These are phyloP conservation scores for Penicillium sp. DNA, from an alignment of 2,329 filamentous ascomycete genomes.

Conservation along the genomic window DNA sequence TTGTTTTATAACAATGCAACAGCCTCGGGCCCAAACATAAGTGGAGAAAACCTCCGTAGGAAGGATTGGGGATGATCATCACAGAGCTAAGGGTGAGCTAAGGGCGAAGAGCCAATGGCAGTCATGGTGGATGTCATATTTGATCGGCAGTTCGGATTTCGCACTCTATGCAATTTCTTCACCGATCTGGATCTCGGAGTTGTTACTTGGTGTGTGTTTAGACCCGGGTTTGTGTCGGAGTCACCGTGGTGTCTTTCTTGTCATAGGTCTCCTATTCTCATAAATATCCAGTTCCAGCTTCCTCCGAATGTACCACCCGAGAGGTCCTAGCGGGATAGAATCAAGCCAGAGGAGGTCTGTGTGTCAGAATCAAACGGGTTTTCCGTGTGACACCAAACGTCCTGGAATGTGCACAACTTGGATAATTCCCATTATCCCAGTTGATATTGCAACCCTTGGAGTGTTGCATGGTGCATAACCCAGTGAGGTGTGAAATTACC, in stretches of 20 bases:
- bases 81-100: neutral
- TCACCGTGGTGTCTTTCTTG: neutral
- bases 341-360: neutral
- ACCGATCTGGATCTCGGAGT: conserved; percentile 6
- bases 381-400: no score
- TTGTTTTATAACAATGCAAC: conserved; percentile 3
- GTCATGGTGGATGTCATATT: neutral
- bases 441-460: no score
- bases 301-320: neutral
- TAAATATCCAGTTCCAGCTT: neutral
- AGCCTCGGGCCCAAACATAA: neutral
- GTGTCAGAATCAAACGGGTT: neutral
- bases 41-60: neutral
- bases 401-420: no score
- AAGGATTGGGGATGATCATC: conserved; percentile 2
- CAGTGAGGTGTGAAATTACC: no score
- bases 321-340: neutral
- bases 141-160: neutral
- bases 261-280: neutral
- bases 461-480: no score
- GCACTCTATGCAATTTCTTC: neutral
- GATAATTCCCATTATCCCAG: no score
- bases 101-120: neutral
- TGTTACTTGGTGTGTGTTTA: neutral
- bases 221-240: neutral